These are phyloP conservation scores for Mucor sp. DNA, from an alignment of 371 early-diverging fungal genomes.

Conservation along the genomic window DNA sequence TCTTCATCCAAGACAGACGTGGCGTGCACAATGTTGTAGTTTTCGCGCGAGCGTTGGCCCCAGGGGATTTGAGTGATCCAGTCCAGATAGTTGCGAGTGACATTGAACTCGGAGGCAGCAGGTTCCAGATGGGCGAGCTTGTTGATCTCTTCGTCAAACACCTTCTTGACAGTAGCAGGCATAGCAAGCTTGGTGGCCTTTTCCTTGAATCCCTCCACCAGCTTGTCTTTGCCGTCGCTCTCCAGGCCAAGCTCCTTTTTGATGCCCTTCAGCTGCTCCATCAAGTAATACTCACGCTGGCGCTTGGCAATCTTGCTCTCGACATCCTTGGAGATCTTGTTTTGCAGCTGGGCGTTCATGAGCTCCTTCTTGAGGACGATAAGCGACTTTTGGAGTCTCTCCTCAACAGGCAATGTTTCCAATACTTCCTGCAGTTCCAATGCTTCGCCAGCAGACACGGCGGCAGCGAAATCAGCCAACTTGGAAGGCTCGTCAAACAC, in stretches of 20 bases:
- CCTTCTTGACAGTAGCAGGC: slow-evolving; percentile 90
- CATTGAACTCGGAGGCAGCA: slow-evolving; percentile 96
- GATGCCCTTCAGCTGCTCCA: slow-evolving; percentile 98
- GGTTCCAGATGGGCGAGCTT: slow-evolving; percentile 94
- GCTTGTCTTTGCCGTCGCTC: slow-evolving; percentile 95
- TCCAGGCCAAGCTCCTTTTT: slow-evolving; percentile 97
- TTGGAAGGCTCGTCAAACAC: slow-evolving; percentile 94
- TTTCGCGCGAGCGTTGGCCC: slow-evolving; percentile 89
- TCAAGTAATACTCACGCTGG: slow-evolving; percentile 96
- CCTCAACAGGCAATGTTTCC: slow-evolving; percentile 86
- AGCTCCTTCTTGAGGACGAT: slow-evolving; percentile 95
- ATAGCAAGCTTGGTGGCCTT: slow-evolving; percentile 80
- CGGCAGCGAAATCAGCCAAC: slow-evolving; percentile 96
- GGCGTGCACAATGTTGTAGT: slow-evolving; percentile 87
- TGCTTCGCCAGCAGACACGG: slow-evolving; percentile 89
- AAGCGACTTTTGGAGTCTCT: slow-evolving; percentile 89
- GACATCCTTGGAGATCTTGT: slow-evolving; percentile 94
- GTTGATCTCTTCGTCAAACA: slow-evolving; percentile 96
- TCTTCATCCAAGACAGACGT: slow-evolving; percentile 90
- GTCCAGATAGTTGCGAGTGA: slow-evolving; percentile 96
- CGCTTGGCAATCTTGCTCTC: slow-evolving; percentile 94
- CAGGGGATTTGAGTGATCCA: slow-evolving; percentile 98
- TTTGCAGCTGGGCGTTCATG: slow-evolving; percentile 94
- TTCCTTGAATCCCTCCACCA: slow-evolving; percentile 91
- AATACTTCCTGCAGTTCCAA: slow-evolving; percentile 92